These are phyloP conservation scores for Peronospora belbahrii DNA, from an alignment of 352 stramenopile genomes.

Conservation along the genomic window DNA sequence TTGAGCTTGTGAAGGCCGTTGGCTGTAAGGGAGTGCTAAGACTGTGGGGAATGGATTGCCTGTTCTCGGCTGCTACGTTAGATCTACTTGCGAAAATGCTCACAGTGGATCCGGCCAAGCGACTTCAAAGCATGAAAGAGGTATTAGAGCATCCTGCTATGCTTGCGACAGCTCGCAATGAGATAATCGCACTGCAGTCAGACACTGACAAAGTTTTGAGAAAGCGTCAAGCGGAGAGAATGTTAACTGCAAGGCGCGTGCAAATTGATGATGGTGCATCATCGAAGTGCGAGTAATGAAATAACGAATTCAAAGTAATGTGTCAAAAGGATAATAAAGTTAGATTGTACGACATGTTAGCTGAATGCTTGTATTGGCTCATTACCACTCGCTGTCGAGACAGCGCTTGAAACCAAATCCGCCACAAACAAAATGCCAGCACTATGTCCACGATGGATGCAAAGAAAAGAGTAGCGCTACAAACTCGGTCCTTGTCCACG, in stretches of 20 bases:
- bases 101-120: slow-evolving; percentile 26
- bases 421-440: not conserved
- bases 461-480: slow-evolving; percentile 1
- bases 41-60: slow-evolving; percentile 37
- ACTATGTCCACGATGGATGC: slow-evolving; percentile 6
- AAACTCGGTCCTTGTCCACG: not conserved
- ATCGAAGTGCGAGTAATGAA: slow-evolving; percentile 16
- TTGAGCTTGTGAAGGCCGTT: slow-evolving; percentile 34
- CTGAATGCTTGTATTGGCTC: not conserved
- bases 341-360: slow-evolving; percentile 11
- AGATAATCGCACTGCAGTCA: slow-evolving; percentile 24
- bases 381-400: no score
- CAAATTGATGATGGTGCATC: slow-evolving; percentile 18
- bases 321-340: slow-evolving; percentile 23
- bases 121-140: slow-evolving; percentile 22
- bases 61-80: slow-evolving; percentile 33
- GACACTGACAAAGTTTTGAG: no score
- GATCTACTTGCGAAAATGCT: slow-evolving; percentile 40
- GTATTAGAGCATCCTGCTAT: slow-evolving; percentile 39
- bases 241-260: not conserved
- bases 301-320: slow-evolving; percentile 17
- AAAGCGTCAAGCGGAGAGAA: no score
- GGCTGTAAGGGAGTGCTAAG: slow-evolving; percentile 37
- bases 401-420: slow-evolving; percentile 9
- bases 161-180: slow-evolving; percentile 25